These are phyloP conservation scores for Aspergillus transmontanensis DNA, from an alignment of 2,329 filamentous ascomycete genomes.

Conservation along the genomic window DNA sequence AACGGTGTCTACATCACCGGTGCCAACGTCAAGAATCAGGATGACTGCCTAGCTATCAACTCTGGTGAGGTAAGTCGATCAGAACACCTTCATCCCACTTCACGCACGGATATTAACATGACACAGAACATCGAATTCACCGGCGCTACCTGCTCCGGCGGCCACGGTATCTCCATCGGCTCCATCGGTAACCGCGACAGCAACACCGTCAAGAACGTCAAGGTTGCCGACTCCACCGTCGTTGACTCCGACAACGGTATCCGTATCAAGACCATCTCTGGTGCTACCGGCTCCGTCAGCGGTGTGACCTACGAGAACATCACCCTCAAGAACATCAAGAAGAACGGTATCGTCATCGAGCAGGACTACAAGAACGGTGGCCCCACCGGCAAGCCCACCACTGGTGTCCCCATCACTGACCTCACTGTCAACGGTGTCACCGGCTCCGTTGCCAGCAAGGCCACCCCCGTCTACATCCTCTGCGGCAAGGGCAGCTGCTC, in stretches of 20 bases:
- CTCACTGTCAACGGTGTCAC: conserved; percentile 40
- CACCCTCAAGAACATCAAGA: conserved; percentile 51
- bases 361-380: conserved; percentile 60
- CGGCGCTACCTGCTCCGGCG: conserved; percentile 33
- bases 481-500: conserved; percentile 57
- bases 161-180: conserved; percentile 61
- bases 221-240: conserved; percentile 53
- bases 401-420: conserved; percentile 44
- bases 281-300: conserved; percentile 54
- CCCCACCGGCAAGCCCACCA: conserved; percentile 41
- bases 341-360: conserved; percentile 61
- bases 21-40: conserved; percentile 59
- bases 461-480: conserved; percentile 54
- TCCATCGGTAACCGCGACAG: conserved; percentile 59
- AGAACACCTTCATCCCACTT: background rate
- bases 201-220: conserved; percentile 59
- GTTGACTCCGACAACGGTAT: conserved; percentile 58
- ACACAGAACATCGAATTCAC: conserved; percentile 32
- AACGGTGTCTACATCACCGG: conserved; percentile 53
- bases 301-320: conserved; percentile 59
- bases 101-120: background rate
- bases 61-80: conserved; percentile 47
- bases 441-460: conserved; percentile 38
- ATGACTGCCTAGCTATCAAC: conserved; percentile 63
- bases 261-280: conserved; percentile 60